These are phyloP conservation scores for Tolypocladium guangdongense DNA, from an alignment of 2,329 filamentous ascomycete genomes.

Conservation along the genomic window DNA sequence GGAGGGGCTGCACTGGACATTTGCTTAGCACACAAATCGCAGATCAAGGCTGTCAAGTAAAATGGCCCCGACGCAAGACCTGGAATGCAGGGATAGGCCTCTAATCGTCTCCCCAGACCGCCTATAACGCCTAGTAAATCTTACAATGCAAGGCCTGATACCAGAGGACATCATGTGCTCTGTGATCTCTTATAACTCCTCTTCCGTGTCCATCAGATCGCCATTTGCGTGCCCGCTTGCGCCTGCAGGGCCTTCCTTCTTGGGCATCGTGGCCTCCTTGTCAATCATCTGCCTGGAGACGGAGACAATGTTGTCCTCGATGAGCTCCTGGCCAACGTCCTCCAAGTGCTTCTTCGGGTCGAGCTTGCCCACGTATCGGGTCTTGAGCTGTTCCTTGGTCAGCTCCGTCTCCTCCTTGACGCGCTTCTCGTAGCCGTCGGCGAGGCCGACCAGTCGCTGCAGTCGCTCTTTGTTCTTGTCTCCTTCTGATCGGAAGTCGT, in stretches of 20 bases:
- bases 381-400: conserved; percentile 96
- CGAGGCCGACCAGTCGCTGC: conserved; percentile 75
- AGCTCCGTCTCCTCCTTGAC: conserved; percentile 98
- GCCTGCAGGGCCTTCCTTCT: conserved; percentile 42
- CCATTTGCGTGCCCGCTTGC: conserved; percentile 41
- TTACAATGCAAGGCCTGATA: conserved; percentile 14
- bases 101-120: conserved; percentile 14
- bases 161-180: conserved; percentile 9
- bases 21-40: background rate
- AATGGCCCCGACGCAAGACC: conserved; percentile 5
- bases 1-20: background rate
- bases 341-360: conserved; percentile 99
- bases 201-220: conserved; percentile 61
- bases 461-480: conserved; percentile 79
- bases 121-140: conserved; percentile 19
- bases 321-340: conserved; percentile 89
- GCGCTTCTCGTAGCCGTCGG: conserved; percentile 95
- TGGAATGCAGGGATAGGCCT: background rate
- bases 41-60: background rate
- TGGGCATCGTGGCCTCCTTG: conserved; percentile 90
- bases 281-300: conserved; percentile 99
- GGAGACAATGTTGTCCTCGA: conserved; percentile 98
- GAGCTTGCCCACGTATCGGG: conserved; percentile 95
- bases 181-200: conserved; percentile 29
- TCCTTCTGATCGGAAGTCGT: conserved; percentile 81